A percentile compares a stretch with the other conserved stretches of the same genome.
Conservation (phyloP, 1,139 yeast species). For the Kazachstania sp. region DNA sequence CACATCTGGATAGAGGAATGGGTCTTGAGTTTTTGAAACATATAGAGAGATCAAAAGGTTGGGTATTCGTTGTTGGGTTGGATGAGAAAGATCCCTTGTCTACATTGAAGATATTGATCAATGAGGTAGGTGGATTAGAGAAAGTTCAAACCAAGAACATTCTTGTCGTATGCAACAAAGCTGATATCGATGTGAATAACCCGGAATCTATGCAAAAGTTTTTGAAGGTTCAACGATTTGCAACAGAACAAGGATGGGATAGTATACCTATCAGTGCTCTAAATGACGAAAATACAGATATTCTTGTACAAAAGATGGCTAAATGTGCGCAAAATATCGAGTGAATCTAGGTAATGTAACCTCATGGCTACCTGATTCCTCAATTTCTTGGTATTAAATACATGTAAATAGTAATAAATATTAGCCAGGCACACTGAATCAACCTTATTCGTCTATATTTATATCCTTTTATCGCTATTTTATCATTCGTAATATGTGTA, state of each 20-base stretch:
- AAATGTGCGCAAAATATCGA: slow-evolving; percentile 6
- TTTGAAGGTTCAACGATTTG: slow-evolving; percentile 36
- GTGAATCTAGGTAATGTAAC: background rate
- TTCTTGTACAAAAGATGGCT: slow-evolving; percentile 57
- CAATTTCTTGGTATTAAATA: background rate
- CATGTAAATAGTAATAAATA: background rate
- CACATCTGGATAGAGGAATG: slow-evolving; percentile 78
- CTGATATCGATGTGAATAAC: slow-evolving; percentile 51
- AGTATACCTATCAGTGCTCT: slow-evolving; percentile 80
- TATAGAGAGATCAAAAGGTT: slow-evolving; percentile 81
- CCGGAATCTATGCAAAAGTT: slow-evolving; percentile 39
- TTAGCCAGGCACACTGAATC: background rate
- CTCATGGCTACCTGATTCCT: background rate
- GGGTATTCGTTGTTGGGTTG: slow-evolving; percentile 77
- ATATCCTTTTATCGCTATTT: background rate
- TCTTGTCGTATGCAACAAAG: slow-evolving; percentile 83
- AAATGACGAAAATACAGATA: slow-evolving; percentile 61
- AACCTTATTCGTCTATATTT: background rate
- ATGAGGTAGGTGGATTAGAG: slow-evolving; percentile 66
- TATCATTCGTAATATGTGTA: too few relatives aligned
- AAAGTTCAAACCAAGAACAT: slow-evolving; percentile 42
- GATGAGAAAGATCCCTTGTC: slow-evolving; percentile 53
- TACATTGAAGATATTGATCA: slow-evolving; percentile 53
- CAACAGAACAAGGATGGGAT: slow-evolving; percentile 47
- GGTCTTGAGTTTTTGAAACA: slow-evolving; percentile 89